Conservation (phyloP, 2,329 filamentous ascomycete species). For the Aspergillus fumigatiaffinis region DNA sequence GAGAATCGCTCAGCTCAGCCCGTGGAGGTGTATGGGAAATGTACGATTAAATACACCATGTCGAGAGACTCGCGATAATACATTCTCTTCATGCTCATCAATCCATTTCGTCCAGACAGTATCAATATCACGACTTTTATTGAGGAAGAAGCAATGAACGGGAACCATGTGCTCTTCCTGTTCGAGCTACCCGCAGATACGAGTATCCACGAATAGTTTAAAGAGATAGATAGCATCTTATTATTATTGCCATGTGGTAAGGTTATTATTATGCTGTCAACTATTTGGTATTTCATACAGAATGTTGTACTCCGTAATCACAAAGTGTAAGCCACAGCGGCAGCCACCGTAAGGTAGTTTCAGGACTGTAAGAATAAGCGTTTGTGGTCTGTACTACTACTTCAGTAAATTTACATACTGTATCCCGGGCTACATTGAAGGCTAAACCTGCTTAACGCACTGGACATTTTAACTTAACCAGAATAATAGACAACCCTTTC, state of each 20-base stretch:
- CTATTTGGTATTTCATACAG: not conserved
- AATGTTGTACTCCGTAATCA: not conserved
- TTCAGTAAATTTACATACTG: not conserved
- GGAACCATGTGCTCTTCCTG: not conserved
- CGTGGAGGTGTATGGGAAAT: not conserved
- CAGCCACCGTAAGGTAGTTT: not conserved
- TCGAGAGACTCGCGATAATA: not conserved
- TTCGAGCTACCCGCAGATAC: not conserved
- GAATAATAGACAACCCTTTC: too few relatives aligned
- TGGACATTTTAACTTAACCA: not conserved
- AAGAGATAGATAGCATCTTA: not conserved
- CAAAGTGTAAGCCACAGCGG: not conserved
- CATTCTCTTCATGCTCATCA: not conserved
- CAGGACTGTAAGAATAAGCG: not conserved
- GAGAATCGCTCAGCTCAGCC: not conserved
- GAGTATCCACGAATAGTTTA: not conserved
- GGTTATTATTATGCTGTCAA: not conserved
- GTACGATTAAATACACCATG: not conserved
- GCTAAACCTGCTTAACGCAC: not conserved
- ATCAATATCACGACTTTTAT: not conserved
- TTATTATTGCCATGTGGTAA: not conserved
- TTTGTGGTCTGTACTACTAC: not conserved
- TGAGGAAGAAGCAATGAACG: not conserved
- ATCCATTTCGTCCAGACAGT: not conserved
- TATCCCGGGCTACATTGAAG: not conserved